Base-by-base conservation (phyloP, 257 asterid genomes). In the Nicotiana obtusifolia region DNA sequence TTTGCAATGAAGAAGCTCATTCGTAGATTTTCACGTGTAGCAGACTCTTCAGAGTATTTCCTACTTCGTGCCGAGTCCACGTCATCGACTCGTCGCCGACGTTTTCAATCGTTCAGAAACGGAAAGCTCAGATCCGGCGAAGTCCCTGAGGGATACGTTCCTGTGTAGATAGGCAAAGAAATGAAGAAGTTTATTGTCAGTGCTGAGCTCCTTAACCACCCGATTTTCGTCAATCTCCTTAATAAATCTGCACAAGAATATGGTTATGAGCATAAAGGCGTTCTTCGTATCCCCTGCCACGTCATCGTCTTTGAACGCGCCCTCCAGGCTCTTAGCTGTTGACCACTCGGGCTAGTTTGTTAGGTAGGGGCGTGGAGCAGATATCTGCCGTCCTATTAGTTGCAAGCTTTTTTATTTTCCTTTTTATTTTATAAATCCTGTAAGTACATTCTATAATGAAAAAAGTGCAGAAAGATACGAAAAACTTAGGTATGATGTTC, bases 131-230 rank as follows among this genome's bases (percentile, higher is more conserved):
- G 77, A 6, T 20, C 82, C 13, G 80, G 31, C 14, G 85, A 85
- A 10, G 97, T 93, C 30, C 98, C 97, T 73, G 89, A 94, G 79
- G 98, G 98, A 0, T 95, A 92, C 80, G 83, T 94, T 15, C 98
- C 98, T 59, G 96, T 94, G 4, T 94, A 87, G 88, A 97, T 94
- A 19, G 98, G 98, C 5, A 95, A 94, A 62, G 97, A 94, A 82
- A 90, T 92, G 97, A 93, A 94, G 90, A 84, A 96, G 52, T 92
- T 94, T 78, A 87, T 94, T 5, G 98, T 94, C 26, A 90, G 93
- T 80, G 96, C 97, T 3, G 96, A 92, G 85, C 62, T 91, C 57
- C 79, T 94, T 83, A 90, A 94, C 41, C 98, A 94, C 84, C 98
- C 98, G 64, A 86, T 92, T 64, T 94, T 94, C 77, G 87, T 89